phyloP scores from a whole-genome alignment of 352 stramenopile species.

The Phytopythium cucurbitacearum region DNA sequence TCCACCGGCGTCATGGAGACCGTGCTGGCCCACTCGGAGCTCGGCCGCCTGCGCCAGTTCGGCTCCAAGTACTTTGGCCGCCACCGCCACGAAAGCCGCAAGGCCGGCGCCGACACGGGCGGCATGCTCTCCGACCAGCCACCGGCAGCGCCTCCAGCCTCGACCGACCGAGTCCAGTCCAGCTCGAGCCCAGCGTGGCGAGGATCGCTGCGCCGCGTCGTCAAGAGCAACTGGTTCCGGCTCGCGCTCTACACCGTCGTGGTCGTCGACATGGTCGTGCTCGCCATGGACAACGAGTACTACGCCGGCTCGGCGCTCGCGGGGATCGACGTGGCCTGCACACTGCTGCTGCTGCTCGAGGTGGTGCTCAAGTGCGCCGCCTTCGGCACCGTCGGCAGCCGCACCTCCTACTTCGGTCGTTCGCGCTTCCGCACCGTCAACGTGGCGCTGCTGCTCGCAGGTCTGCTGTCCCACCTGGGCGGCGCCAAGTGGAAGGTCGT shows the following conservation, averaged over 20 bases:
- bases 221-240: slow-evolving; percentile 51
- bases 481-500: slow-evolving; percentile 40
- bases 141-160: slow-evolving; percentile 7
- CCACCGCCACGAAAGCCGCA: slow-evolving; percentile 1
- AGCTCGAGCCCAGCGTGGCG: slow-evolving; percentile 1
- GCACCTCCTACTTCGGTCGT: slow-evolving; percentile 45
- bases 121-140: slow-evolving; percentile 1
- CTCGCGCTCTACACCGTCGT: slow-evolving; percentile 37
- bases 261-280: slow-evolving; percentile 42
- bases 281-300: slow-evolving; percentile 58
- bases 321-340: slow-evolving; percentile 53
- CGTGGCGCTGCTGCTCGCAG: slow-evolving; percentile 36
- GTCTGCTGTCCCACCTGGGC: slow-evolving; percentile 44
- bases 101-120: too few species aligned
- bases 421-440: slow-evolving; percentile 52
- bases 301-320: slow-evolving; percentile 17
- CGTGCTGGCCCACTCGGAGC: slow-evolving; percentile 38
- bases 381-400: slow-evolving; percentile 36
- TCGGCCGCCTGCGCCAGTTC: slow-evolving; percentile 37
- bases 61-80: slow-evolving; percentile 29
- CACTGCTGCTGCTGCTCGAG: slow-evolving; percentile 54
- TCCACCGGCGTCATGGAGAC: slow-evolving; percentile 26
- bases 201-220: slow-evolving; percentile 17
- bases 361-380: slow-evolving; percentile 51
- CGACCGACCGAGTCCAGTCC: slow-evolving; percentile 10